Percentiles rank a stretch among this genome's conserved stretches.
These are phyloP conservation scores for Cichorium intybus DNA, from an alignment of 140 eudicot species.

Conservation along the genomic window DNA sequence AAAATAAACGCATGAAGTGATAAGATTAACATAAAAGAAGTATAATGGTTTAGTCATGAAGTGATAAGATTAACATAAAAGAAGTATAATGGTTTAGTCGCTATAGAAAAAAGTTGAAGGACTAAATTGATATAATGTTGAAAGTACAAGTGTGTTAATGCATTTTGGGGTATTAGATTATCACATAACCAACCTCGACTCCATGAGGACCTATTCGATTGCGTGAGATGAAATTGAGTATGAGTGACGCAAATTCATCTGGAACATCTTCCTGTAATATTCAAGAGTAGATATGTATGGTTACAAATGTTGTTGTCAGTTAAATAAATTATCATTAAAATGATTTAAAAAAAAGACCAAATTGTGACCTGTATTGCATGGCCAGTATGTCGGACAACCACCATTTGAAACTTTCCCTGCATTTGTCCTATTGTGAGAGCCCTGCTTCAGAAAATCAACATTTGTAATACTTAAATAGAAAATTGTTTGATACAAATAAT, in stretches of 20 bases:
- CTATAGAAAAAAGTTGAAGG: not conserved
- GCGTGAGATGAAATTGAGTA: conserved; percentile 78
- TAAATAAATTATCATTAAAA: not conserved
- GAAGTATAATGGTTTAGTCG: not conserved
- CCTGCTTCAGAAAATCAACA: conserved; percentile 43
- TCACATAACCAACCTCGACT: conserved; percentile 69
- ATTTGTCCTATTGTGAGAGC: conserved; percentile 95
- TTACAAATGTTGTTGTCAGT: conserved; percentile 1
- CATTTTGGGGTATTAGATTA: not conserved
- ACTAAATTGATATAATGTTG: not conserved
- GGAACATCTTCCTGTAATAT: conserved; percentile 91
- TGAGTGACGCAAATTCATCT: conserved; percentile 74
- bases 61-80: not conserved
- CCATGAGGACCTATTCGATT: conserved; percentile 90
- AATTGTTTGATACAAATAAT: no score
- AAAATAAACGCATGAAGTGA: not conserved
- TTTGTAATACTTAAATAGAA: no score
- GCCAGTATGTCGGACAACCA: conserved; percentile 93
- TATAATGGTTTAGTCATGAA: not conserved
- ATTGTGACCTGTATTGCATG: conserved; percentile 91
- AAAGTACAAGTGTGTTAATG: not conserved
- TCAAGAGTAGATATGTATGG: not conserved
- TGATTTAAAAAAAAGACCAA: not conserved
- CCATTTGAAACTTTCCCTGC: conserved; percentile 99
- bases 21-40: not conserved